Evolutionary conservation across 2,329 filamentous ascomycete species (phyloP), one percentile per base, ranked within the genome.

Genomic region (Mycosphaerella sp.): DNA sequence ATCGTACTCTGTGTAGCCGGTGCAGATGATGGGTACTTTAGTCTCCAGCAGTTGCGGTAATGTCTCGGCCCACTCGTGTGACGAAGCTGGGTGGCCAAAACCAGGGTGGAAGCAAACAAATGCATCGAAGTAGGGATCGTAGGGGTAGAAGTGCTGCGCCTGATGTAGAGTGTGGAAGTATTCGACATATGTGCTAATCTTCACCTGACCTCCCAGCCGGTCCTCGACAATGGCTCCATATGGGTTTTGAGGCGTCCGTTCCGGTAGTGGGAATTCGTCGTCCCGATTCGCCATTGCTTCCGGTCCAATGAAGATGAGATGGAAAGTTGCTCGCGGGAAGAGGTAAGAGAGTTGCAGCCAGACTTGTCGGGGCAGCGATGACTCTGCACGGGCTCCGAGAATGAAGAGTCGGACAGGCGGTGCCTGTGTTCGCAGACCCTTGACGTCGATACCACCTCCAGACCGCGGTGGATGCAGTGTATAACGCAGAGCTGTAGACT

Each of bases 101-200:
- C 95, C 95, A 0, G 95, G 95, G 67, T 98, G 95, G 78, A 97
- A 98, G 48, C 96, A 80, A 66, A 98, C 84, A 68, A 98, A 95
- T 72, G 88, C 93, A 76, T 98, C 93, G 71, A 98, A 95, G 75
- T 98, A 98, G 0, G 93, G 93, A 69, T 98, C 93, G 69, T 95
- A 96, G 0, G 95, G 93, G 54, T 87, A 83, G 74, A 97, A 98
- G 68, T 91, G 81, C 45, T 89, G 86, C 0, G 92, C 87, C 69
- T 90, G 83, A 74, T 98, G 92, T 63, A 98, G 82, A 2, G 89
- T 97, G 73, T 98, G 92, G 76, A 95, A 98, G 75, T 98, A 96
- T 64, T 98, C 93, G 48, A 97, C 92, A 66, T 91, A 95, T 0
- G 95, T 98, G 70, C 86, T 93, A 67, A 98, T 95, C 77, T 98